phyloP scores from a whole-genome alignment of 208 protist genomes.

The Leishmania martiniquensis region DNA sequence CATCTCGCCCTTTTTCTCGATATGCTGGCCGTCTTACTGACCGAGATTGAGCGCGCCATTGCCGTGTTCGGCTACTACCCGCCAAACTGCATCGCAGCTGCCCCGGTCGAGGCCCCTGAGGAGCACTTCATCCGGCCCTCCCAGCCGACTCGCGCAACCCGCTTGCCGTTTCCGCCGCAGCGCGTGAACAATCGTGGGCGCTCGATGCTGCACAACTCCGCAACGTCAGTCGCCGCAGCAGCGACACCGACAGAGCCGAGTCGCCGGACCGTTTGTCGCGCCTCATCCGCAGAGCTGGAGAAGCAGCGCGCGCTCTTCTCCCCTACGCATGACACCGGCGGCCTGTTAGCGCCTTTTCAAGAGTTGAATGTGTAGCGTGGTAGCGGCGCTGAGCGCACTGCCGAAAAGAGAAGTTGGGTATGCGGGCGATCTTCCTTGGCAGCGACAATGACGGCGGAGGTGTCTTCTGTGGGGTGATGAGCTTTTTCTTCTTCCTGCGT shows the following conservation, averaged over 20 bases:
- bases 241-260: constrained; percentile 2
- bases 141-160: not conserved
- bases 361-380: constrained; percentile 29
- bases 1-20: constrained; percentile 19
- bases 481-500: not conserved
- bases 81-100: constrained; percentile 12
- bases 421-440: no score
- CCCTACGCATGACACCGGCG: constrained; percentile 40
- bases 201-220: constrained; percentile 7
- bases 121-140: not conserved
- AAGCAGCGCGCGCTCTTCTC: constrained; percentile 50
- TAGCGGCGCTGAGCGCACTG: no score
- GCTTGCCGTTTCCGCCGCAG: constrained; percentile 8
- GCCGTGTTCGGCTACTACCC: constrained; percentile 29
- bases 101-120: not conserved
- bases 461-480: not conserved
- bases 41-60: constrained; percentile 25
- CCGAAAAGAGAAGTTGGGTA: not conserved
- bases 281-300: constrained; percentile 22
- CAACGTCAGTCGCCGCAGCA: constrained; percentile 5
- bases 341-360: constrained; percentile 51
- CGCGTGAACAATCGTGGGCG: constrained; percentile 8
- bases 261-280: constrained; percentile 5
- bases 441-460: not conserved
- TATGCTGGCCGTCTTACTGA: constrained; percentile 9